Conservation (phyloP, 768 basidiomycete genomes). For the Coprinopsis cinerea region DNA sequence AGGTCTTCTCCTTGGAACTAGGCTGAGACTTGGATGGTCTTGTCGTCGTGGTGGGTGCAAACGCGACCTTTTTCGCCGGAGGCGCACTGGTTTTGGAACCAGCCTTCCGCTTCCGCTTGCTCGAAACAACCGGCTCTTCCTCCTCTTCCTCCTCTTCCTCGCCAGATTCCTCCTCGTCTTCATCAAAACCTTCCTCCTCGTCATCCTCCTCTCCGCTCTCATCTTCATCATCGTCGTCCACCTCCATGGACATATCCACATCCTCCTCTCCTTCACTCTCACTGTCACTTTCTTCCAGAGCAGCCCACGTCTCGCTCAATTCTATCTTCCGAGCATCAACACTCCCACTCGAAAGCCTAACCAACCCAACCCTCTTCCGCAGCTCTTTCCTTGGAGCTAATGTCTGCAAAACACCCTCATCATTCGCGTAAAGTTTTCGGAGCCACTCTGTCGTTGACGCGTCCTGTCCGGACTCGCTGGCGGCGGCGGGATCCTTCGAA, state of each 20-base stretch:
- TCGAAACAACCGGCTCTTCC: conserved; percentile 29
- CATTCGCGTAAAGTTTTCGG: conserved; percentile 34
- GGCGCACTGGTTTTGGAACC: conserved; percentile 20
- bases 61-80: conserved; percentile 50
- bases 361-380: conserved; percentile 52
- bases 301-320: conserved; percentile 38
- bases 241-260: conserved; percentile 29
- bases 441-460: conserved; percentile 12
- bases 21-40: neutral
- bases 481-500: too few relatives aligned
- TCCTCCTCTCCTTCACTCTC: conserved; percentile 28
- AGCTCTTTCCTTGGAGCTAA: conserved; percentile 60
- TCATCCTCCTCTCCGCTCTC: conserved; percentile 29
- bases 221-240: conserved; percentile 23
- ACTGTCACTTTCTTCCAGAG: conserved; percentile 32
- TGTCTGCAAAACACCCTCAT: conserved; percentile 43
- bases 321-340: conserved; percentile 33
- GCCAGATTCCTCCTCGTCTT: conserved; percentile 34
- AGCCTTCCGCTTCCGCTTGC: conserved; percentile 45
- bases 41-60: conserved; percentile 28
- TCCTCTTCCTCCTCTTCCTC: conserved; percentile 28
- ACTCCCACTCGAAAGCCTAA: conserved; percentile 39
- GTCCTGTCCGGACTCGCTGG: conserved; percentile 4
- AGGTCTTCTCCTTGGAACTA: neutral
- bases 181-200: conserved; percentile 31